Evolutionary conservation across 2,329 filamentous ascomycete species (phyloP).

Genomic region (Epichloe glyceriae): DNA sequence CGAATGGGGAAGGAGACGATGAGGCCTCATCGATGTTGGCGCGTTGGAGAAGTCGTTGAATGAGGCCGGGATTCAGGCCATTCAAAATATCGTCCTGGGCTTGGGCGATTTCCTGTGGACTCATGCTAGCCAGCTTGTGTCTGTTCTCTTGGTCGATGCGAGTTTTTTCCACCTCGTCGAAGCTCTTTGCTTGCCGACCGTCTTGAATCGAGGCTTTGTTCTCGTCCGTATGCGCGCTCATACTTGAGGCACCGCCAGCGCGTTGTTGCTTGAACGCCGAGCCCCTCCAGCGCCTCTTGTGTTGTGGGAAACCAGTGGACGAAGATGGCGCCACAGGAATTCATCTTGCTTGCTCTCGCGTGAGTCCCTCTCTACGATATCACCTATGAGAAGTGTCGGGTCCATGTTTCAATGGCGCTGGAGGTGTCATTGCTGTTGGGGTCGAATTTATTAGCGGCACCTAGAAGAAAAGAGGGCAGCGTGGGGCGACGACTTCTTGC

Average conservation of each 20-base stretch:
- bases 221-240: neutral
- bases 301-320: slow-evolving; percentile 71
- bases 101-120: slow-evolving; percentile 63
- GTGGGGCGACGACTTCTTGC: neutral
- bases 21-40: slow-evolving; percentile 57
- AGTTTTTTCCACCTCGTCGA: slow-evolving; percentile 46
- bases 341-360: slow-evolving; percentile 47
- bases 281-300: slow-evolving; percentile 59
- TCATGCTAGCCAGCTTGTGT: slow-evolving; percentile 64
- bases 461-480: neutral
- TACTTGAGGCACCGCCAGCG: slow-evolving; percentile 10
- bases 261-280: slow-evolving; percentile 66
- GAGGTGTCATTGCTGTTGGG: neutral
- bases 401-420: slow-evolving; percentile 17
- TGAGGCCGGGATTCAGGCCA: slow-evolving; percentile 59
- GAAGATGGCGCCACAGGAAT: slow-evolving; percentile 30
- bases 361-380: slow-evolving; percentile 65
- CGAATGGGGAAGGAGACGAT: slow-evolving; percentile 29
- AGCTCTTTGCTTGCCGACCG: slow-evolving; percentile 7
- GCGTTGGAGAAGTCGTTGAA: slow-evolving; percentile 64
- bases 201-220: neutral
- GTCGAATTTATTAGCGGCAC: neutral
- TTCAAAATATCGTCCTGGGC: slow-evolving; percentile 70
- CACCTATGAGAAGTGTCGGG: slow-evolving; percentile 49
- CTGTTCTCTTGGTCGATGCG: slow-evolving; percentile 76